Evolutionary conservation across 495 filamentous ascomycete species (phyloP).

Genomic region (Neurospora intermedia): DNA sequence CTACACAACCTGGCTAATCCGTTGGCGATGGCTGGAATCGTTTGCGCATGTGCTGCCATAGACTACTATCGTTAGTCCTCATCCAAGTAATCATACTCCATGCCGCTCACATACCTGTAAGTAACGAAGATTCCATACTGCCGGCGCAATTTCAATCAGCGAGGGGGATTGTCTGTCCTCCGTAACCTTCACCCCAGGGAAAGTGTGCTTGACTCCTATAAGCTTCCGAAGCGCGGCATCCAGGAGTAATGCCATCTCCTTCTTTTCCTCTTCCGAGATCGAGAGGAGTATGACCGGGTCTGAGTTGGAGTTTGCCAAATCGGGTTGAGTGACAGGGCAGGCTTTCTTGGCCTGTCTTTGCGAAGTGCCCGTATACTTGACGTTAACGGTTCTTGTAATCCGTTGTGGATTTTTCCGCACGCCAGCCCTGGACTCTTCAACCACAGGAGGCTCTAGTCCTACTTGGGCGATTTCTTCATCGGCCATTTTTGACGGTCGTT

Average conservation of each 20-base stretch:
- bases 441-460: background rate
- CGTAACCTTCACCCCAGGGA: slow-evolving; percentile 14
- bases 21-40: slow-evolving; percentile 12
- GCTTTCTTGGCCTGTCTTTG: background rate
- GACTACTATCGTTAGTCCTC: slow-evolving; percentile 7
- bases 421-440: background rate
- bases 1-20: slow-evolving; percentile 15
- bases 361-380: background rate
- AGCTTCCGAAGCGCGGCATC: slow-evolving; percentile 24
- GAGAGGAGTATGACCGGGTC: background rate
- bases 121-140: slow-evolving; percentile 35
- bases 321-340: background rate
- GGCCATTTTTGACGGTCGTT: background rate
- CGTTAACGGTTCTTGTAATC: background rate
- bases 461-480: background rate
- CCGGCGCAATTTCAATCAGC: slow-evolving; percentile 33
- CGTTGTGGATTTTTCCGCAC: background rate
- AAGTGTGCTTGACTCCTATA: slow-evolving; percentile 20
- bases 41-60: slow-evolving; percentile 15
- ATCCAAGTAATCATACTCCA: background rate
- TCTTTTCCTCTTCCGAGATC: background rate
- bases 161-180: slow-evolving; percentile 12
- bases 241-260: slow-evolving; percentile 19
- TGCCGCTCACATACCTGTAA: slow-evolving; percentile 20
- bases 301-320: background rate